Evolutionary conservation across 108 stramenopile species (phyloP).

Genomic region (Fragilaria crotonensis): DNA sequence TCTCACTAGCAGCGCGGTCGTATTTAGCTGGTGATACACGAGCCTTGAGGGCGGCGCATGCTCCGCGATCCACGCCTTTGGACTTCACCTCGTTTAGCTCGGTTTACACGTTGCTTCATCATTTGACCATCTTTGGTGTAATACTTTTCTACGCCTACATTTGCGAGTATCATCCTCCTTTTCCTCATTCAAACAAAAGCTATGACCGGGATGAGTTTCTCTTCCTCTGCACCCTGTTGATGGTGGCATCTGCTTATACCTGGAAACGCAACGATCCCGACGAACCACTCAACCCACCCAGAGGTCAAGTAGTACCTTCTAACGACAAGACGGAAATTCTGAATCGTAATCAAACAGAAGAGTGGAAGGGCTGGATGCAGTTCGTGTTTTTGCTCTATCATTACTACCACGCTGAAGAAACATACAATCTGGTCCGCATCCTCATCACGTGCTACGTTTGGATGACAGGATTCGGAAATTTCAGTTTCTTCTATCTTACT

Average conservation of each 20-base stretch:
- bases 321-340: slow-evolving; percentile 69
- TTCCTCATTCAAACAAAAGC: slow-evolving; percentile 63
- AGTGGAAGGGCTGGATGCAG: slow-evolving; percentile 99
- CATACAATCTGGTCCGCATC: slow-evolving; percentile 94
- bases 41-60: slow-evolving; percentile 29
- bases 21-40: slow-evolving; percentile 39
- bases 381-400: slow-evolving; percentile 96
- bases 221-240: slow-evolving; percentile 53
- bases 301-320: slow-evolving; percentile 20
- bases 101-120: slow-evolving; percentile 62
- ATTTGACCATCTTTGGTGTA: slow-evolving; percentile 60
- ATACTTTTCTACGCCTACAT: slow-evolving; percentile 78
- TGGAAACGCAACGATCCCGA: slow-evolving; percentile 19
- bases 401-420: slow-evolving; percentile 92
- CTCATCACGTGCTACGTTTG: slow-evolving; percentile 98
- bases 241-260: slow-evolving; percentile 49
- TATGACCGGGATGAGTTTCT: slow-evolving; percentile 83
- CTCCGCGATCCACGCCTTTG: slow-evolving; percentile 44
- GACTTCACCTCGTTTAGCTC: slow-evolving; percentile 49
- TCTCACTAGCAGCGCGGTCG: slow-evolving; percentile 38
- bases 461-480: slow-evolving; percentile 99
- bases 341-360: slow-evolving; percentile 97
- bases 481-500: slow-evolving; percentile 91
- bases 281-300: neutral
- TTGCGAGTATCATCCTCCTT: slow-evolving; percentile 80